Conservation (phyloP, 2,329 filamentous ascomycete genomes). For the Penicillium glabrum region DNA sequence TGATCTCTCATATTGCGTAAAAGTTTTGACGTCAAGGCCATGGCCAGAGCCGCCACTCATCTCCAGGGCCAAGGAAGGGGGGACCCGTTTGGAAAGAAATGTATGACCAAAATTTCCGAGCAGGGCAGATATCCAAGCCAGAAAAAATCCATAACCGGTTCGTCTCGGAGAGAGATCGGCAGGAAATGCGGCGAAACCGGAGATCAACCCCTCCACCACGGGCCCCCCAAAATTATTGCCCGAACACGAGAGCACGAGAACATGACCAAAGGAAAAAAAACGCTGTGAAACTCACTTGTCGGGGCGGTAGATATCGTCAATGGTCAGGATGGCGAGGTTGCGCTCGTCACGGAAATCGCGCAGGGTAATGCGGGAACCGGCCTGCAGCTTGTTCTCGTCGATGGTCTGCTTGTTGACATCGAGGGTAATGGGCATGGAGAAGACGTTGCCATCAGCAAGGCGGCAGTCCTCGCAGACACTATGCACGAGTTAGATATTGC, state of each 20-base stretch:
- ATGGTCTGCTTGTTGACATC: constrained; percentile 77
- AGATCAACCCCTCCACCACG: not conserved
- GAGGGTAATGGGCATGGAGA: constrained; percentile 95
- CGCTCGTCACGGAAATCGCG: constrained; percentile 95
- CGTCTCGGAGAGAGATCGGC: not conserved
- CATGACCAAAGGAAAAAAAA: not conserved
- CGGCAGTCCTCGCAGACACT: constrained; percentile 88
- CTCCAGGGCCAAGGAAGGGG: not conserved
- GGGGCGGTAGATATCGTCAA: constrained; percentile 92
- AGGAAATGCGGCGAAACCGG: not conserved
- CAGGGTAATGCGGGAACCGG: constrained; percentile 79
- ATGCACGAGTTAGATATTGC: constrained; percentile 10
- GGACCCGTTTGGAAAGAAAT: not conserved
- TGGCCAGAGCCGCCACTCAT: not conserved
- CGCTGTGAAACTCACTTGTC: constrained; percentile 73
- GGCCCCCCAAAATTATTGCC: not conserved
- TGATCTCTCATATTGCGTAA: constrained; percentile 10
- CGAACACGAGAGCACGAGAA: not conserved
- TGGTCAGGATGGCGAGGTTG: constrained; percentile 90
- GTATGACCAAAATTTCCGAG: not conserved
- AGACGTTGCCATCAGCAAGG: constrained; percentile 83
- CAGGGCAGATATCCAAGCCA: not conserved
- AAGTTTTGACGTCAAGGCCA: not conserved
- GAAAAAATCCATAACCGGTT: not conserved
- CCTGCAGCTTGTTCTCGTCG: constrained; percentile 71